A percentile compares a stretch with the other conserved stretches of the same genome.
Evolutionary conservation across 805 yeast genomes (phyloP).

Genomic region (Candida sithepensis): DNA sequence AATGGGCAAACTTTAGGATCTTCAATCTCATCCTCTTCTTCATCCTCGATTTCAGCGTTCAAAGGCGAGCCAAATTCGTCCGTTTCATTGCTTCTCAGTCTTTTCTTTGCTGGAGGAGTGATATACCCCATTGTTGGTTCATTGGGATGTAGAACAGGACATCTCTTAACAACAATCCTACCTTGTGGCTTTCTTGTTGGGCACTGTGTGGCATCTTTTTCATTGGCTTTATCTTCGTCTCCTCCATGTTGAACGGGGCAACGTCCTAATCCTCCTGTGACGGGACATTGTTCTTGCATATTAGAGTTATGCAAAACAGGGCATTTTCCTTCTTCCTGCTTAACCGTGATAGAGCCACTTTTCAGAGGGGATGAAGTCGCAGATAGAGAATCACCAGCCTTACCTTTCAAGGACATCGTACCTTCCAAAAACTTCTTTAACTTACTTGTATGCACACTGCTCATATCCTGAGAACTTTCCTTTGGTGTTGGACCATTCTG

Average conservation of each 20-base stretch:
- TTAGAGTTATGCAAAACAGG: slow-evolving; percentile 7
- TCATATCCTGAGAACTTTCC: slow-evolving; percentile 20
- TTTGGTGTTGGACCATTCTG: slow-evolving; percentile 1
- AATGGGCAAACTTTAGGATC: slow-evolving; percentile 42
- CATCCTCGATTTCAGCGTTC: slow-evolving; percentile 12
- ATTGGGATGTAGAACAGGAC: slow-evolving; percentile 27
- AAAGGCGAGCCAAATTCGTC: slow-evolving; percentile 3
- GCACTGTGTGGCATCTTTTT: background rate
- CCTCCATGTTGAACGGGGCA: slow-evolving; percentile 19
- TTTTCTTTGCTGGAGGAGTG: slow-evolving; percentile 2
- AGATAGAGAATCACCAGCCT: background rate
- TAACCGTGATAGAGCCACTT: background rate
- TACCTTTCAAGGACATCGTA: slow-evolving; percentile 14
- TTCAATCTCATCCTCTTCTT: slow-evolving; percentile 25
- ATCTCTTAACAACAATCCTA: slow-evolving; percentile 17
- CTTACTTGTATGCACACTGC: slow-evolving; percentile 30
- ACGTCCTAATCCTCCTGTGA: slow-evolving; percentile 22
- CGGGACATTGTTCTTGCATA: slow-evolving; percentile 18
- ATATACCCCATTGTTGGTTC: slow-evolving; percentile 15
- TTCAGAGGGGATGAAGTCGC: background rate
- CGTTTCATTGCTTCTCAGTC: slow-evolving; percentile 1
- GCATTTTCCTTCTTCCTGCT: slow-evolving; percentile 4
- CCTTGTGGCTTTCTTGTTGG: background rate
- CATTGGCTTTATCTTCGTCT: background rate
- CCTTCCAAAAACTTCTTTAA: slow-evolving; percentile 32